These are phyloP conservation scores for Cadophora luteo-olivacea DNA, from an alignment of 2,329 filamentous ascomycete genomes.

Conservation along the genomic window DNA sequence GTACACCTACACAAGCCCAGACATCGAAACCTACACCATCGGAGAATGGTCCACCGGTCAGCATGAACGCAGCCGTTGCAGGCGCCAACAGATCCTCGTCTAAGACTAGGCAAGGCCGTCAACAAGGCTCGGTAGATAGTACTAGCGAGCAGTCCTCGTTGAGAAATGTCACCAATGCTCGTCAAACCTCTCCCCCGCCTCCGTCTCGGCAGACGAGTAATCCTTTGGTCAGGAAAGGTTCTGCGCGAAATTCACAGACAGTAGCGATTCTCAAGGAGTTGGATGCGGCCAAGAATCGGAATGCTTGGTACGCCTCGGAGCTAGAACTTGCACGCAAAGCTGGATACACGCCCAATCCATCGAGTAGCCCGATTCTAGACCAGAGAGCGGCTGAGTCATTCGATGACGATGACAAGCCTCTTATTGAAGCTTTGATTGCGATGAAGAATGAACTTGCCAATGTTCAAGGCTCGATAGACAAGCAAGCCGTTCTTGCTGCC, in stretches of 20 bases:
- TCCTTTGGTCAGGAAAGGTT: conserved; percentile 65
- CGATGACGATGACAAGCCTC: conserved; percentile 87
- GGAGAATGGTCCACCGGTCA: conserved; percentile 39
- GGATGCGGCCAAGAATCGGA: conserved; percentile 81
- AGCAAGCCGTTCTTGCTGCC: conserved; percentile 84
- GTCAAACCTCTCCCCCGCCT: conserved; percentile 64
- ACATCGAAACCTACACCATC: conserved; percentile 44
- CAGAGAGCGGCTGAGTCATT: conserved; percentile 79
- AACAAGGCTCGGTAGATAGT: conserved; percentile 73
- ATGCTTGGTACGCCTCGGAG: conserved; percentile 97
- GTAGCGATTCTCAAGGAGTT: conserved; percentile 85
- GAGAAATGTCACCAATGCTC: conserved; percentile 48
- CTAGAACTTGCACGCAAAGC: conserved; percentile 89
- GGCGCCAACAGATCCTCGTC: conserved; percentile 49
- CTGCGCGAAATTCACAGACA: conserved; percentile 62
- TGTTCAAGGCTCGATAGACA: conserved; percentile 88
- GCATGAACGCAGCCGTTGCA: conserved; percentile 29
- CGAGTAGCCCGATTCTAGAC: conserved; percentile 76
- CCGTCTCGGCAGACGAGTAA: conserved; percentile 63
- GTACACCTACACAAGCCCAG: conserved; percentile 65
- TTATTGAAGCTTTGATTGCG: conserved; percentile 89
- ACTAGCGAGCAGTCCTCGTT: conserved; percentile 61
- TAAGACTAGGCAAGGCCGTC: conserved; percentile 60
- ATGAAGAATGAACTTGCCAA: conserved; percentile 91
- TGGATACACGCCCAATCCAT: conserved; percentile 79